Evolutionary conservation across 768 basidiomycete genomes (phyloP), one percentile per base, ranked within the genome.

Genomic region (Coprinopsis sp.): DNA sequence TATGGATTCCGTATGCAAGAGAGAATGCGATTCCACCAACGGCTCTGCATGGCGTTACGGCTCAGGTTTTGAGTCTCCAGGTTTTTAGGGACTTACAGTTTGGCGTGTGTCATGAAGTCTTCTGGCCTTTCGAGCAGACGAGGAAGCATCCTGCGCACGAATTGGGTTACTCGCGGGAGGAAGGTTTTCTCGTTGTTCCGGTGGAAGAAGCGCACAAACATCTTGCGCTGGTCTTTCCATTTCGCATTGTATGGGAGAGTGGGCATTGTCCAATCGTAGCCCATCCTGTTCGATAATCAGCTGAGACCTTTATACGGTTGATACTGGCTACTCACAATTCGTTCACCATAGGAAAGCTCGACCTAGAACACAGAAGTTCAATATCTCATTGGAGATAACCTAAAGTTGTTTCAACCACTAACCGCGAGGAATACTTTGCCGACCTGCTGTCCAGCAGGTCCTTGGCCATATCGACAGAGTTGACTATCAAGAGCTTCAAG

Each of bases 361-460:
- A 31, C 14, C 43, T 21, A n/a, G n/a, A 31, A 31, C 30, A 31
- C 30, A 31, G 8, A 31, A 31, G 30, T 31, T 8, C 30, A n/a
- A 8, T 31, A 8, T 31, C 30, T 8, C 30, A 8, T 31, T 31
- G 8, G 8, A n/a, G 10, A n/a, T 8, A 31, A n/a, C 30, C n/a
- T n/a, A n/a, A n/a, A n/a, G n/a, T n/a, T n/a, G n/a, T n/a, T n/a
- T 31, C 30, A 8, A n/a, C 10, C 10, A 31, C 30, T 31, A 8
- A 31, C 30, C 77, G 69, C 51, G 78, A 76, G 4, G 81, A 80
- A 51, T 81, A 82, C 37, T 77, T 77, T 13, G 62, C 54, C n/a
- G 74, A 77, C 4, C 76, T 66, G 50, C 73, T 80, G 38, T 81
- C 80, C 33, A 83, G 73, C 1, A 82, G 69, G 25, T 82, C 79